phyloP scores from a whole-genome alignment of 208 protist species.

The Vickermania ingenoplastis region DNA sequence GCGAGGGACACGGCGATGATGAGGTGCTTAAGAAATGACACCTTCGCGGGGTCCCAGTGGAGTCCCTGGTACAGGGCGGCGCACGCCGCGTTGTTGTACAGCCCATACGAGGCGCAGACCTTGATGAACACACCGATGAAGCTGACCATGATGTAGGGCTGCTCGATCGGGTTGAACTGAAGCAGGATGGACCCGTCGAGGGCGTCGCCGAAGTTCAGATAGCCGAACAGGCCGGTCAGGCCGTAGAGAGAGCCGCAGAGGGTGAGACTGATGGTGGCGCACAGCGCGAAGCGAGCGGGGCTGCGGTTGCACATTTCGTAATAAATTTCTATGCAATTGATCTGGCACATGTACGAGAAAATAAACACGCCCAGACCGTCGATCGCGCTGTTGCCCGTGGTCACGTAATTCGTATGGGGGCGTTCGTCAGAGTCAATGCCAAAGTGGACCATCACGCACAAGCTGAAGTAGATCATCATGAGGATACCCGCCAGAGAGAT shows the following conservation, averaged over 20 bases:
- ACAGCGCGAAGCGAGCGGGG: slow-evolving; percentile 7
- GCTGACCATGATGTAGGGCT: slow-evolving; percentile 2
- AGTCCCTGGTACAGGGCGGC: background rate
- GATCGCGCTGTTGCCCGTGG: slow-evolving; percentile 11
- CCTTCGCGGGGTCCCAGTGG: background rate
- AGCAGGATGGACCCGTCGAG: slow-evolving; percentile 14
- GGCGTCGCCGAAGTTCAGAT: slow-evolving; percentile 11
- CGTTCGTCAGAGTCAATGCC: slow-evolving; percentile 7
- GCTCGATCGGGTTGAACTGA: slow-evolving; percentile 9
- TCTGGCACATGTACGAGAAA: slow-evolving; percentile 36
- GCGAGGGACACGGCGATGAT: background rate
- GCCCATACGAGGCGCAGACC: background rate
- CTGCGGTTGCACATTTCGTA: slow-evolving; percentile 19
- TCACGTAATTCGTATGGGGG: background rate
- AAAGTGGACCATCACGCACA: slow-evolving; percentile 15
- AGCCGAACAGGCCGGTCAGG: slow-evolving; percentile 11
- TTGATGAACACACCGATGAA: slow-evolving; percentile 11
- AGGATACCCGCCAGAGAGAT: slow-evolving; percentile 19
- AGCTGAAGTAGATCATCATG: slow-evolving; percentile 20
- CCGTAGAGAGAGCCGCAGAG: slow-evolving; percentile 12
- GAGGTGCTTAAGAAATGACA: background rate
- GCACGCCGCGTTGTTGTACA: slow-evolving; percentile 1
- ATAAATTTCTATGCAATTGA: slow-evolving; percentile 22
- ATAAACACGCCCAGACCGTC: slow-evolving; percentile 23
- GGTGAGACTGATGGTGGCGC: slow-evolving; percentile 14